Percentiles rank a stretch among this genome's conserved stretches.
Evolutionary conservation across 2,329 filamentous ascomycete species (phyloP).

Genomic region (Berkeleyomyces basicola): DNA sequence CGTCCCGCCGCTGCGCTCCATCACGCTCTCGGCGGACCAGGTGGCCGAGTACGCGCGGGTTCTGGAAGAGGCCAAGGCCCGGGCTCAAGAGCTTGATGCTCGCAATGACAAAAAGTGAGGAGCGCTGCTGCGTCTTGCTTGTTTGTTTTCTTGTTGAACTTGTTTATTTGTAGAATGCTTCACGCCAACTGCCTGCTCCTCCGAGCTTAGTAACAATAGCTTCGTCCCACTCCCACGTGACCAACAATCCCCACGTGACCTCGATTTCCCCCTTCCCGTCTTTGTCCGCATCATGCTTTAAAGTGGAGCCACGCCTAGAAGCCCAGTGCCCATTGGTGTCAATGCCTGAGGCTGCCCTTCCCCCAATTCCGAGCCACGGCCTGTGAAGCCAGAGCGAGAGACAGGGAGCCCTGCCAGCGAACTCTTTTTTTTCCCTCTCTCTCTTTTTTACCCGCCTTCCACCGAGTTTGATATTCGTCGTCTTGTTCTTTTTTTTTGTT

Average conservation of each 20-base stretch:
- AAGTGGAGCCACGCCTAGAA: conserved; percentile 2
- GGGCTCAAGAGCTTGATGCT: not conserved
- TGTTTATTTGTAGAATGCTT: not conserved
- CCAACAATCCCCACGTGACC: not conserved
- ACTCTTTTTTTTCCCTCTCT: not conserved
- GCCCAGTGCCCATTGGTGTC: not conserved
- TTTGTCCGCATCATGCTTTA: conserved; percentile 6
- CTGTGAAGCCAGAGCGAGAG: not conserved
- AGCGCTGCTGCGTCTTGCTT: not conserved
- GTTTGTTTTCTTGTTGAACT: not conserved
- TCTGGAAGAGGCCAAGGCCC: not conserved
- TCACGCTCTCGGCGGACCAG: conserved; percentile 3
- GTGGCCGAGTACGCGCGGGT: conserved; percentile 1
- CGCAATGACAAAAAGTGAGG: not conserved
- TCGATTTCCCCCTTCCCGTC: not conserved
- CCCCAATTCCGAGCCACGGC: not conserved
- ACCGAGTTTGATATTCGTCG: not conserved
- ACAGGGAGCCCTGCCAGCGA: not conserved
- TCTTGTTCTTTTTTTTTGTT: not conserved
- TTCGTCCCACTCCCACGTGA: not conserved
- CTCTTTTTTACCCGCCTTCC: not conserved
- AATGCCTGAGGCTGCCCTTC: conserved; percentile 6
- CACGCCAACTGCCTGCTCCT: too few relatives aligned
- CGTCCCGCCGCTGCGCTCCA: conserved; percentile 4
- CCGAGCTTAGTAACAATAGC: not conserved